Evolutionary conservation across 441 rosid species (phyloP).

Genomic region (Metrosideros polymorpha): DNA sequence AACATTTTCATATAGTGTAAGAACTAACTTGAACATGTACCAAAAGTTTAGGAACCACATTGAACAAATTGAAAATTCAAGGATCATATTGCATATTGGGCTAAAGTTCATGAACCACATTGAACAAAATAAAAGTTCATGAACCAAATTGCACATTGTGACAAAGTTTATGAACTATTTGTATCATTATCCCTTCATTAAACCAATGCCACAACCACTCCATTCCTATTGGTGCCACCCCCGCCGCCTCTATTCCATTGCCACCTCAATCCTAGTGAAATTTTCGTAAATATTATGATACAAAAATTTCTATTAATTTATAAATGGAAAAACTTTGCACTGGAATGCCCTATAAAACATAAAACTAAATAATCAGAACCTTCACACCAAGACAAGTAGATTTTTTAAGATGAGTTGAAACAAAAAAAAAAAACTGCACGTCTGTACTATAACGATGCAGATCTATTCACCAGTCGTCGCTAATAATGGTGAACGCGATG

Average conservation of each 20-base stretch:
- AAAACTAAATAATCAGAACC: background rate
- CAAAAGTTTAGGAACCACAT: no score
- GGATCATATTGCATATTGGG: no score
- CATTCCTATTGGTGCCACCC: accelerated
- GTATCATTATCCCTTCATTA: no score
- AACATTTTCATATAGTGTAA: no score
- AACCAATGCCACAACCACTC: no score
- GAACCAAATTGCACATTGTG: no score
- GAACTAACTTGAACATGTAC: no score
- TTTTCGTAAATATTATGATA: background rate
- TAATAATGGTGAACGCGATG: no score
- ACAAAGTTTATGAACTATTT: no score
- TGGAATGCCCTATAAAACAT: background rate
- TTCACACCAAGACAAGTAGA: background rate
- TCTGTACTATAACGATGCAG: background rate
- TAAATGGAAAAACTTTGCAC: background rate
- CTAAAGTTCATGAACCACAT: no score
- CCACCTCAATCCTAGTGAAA: background rate
- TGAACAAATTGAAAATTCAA: no score
- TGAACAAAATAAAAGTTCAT: no score
- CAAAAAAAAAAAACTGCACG: background rate
- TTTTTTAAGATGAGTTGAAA: background rate
- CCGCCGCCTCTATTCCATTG: accelerated
- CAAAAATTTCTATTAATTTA: background rate
- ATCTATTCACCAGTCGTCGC: background rate